Percentiles rank a stretch among this genome's conserved stretches.
Conservation (phyloP, 768 basidiomycete species). For the Butyriboletus loyo region DNA sequence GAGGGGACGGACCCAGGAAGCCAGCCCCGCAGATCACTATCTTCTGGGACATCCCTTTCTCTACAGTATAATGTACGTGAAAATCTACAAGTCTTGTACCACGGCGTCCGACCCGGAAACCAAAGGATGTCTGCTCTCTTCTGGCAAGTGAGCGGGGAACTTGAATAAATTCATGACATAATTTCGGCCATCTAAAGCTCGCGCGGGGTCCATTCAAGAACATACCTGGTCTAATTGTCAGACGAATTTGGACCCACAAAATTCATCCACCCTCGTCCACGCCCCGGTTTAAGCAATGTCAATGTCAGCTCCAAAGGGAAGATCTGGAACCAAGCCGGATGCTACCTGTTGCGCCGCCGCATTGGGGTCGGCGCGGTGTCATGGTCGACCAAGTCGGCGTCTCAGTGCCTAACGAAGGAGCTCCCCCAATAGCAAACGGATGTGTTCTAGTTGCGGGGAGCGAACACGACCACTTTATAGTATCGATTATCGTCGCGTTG, state of each 20-base stretch:
- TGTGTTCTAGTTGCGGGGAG: background rate
- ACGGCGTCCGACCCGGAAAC: background rate
- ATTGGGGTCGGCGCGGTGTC: background rate
- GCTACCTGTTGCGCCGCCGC: background rate
- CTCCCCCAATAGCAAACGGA: background rate
- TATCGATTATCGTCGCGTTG: background rate
- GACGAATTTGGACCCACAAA: background rate
- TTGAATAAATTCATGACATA: constrained; percentile 11
- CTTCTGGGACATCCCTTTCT: constrained; percentile 30
- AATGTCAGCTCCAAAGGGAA: background rate
- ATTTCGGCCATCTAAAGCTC: too few species aligned
- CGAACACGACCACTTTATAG: background rate
- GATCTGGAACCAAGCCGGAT: background rate
- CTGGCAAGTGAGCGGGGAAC: background rate
- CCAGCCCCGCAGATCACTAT: constrained; percentile 55
- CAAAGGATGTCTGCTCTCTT: background rate
- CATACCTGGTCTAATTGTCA: background rate
- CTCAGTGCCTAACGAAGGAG: background rate
- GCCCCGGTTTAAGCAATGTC: background rate
- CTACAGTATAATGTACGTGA: background rate
- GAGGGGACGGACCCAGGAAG: constrained; percentile 52
- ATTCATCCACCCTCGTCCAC: background rate
- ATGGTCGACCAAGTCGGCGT: background rate
- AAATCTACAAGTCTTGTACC: background rate
- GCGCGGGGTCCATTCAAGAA: background rate